Evolutionary conservation across 2,329 filamentous ascomycete species (phyloP).

Genomic region (Shiraia sp.): DNA sequence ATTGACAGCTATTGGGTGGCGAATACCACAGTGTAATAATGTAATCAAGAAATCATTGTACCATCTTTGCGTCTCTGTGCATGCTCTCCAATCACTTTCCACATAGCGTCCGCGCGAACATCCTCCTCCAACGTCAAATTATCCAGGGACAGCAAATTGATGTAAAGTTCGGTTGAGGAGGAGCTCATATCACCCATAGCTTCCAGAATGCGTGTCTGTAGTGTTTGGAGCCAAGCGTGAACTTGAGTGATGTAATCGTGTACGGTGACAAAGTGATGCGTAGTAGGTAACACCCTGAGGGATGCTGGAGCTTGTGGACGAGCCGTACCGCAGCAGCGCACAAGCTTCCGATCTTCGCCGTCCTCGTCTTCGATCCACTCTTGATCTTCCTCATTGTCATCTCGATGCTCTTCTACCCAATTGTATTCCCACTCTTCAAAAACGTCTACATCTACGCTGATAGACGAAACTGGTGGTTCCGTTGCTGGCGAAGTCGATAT

Average conservation of each 20-base stretch:
- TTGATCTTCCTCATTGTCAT: background rate
- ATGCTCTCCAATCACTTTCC: no score
- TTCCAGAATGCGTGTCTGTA: background rate
- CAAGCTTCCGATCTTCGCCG: slow-evolving; percentile 1
- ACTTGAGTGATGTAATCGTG: slow-evolving; percentile 4
- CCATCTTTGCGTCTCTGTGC: no score
- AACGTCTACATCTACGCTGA: slow-evolving; percentile 3
- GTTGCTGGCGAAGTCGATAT: slow-evolving; percentile 4
- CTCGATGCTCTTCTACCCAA: slow-evolving; percentile 2
- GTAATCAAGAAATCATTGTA: no score
- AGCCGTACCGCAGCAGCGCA: slow-evolving; percentile 5
- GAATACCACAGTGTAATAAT: no score
- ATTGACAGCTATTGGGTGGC: no score
- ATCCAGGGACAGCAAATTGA: no score
- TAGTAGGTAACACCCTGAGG: slow-evolving; percentile 1
- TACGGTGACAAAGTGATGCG: slow-evolving; percentile 3
- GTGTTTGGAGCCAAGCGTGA: slow-evolving; percentile 5
- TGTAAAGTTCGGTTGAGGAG: no score
- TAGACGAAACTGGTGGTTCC: slow-evolving; percentile 5
- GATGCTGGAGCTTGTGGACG: slow-evolving; percentile 3
- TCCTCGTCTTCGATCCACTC: background rate
- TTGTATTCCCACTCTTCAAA: slow-evolving; percentile 1
- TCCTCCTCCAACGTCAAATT: no score
- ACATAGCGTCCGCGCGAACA: no score
- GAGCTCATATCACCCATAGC: no score